Percentiles rank a stretch among this genome's conserved stretches.
These are phyloP conservation scores for Euphrasia arctica DNA, from an alignment of 305 asterid genomes.

Conservation along the genomic window DNA sequence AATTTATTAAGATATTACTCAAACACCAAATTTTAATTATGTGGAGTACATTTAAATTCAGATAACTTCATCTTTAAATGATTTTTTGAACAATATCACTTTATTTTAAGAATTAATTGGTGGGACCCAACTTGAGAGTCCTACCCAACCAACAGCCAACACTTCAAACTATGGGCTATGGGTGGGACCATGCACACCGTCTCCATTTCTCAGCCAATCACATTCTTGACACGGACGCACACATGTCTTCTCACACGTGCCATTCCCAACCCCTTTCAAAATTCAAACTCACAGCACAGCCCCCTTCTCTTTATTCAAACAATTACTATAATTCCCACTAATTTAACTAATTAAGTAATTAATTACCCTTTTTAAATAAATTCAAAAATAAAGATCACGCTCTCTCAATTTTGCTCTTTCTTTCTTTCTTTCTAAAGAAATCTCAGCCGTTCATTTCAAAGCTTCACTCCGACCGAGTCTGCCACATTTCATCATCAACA, in stretches of 20 bases:
- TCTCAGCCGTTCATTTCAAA: slow-evolving; percentile 53
- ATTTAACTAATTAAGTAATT: slow-evolving; percentile 8
- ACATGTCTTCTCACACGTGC: slow-evolving; percentile 17
- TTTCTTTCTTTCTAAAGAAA: slow-evolving; percentile 28
- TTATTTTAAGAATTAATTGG: too few species aligned
- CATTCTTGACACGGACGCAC: slow-evolving; percentile 15
- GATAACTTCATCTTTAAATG: too few species aligned
- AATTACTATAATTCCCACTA: not conserved
- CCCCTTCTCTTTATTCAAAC: slow-evolving; percentile 25
- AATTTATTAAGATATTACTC: too few species aligned
- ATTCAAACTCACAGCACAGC: slow-evolving; percentile 22
- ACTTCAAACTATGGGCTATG: too few species aligned
- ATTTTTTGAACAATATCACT: too few species aligned
- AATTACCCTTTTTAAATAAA: slow-evolving; percentile 19
- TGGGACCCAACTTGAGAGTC: too few species aligned
- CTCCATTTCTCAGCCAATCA: slow-evolving; percentile 17
- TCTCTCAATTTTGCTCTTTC: not conserved
- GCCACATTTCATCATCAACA: slow-evolving; percentile 22
- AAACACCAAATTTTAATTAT: too few species aligned
- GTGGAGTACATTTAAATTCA: too few species aligned
- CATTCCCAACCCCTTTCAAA: slow-evolving; percentile 22
- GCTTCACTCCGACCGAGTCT: slow-evolving; percentile 35
- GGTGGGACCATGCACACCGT: slow-evolving; percentile 7
- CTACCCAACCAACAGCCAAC: too few species aligned
- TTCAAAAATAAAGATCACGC: slow-evolving; percentile 9